Conservation (phyloP, 1,284 basidiomycete species). For the Exobasidium cylindrosporum region DNA sequence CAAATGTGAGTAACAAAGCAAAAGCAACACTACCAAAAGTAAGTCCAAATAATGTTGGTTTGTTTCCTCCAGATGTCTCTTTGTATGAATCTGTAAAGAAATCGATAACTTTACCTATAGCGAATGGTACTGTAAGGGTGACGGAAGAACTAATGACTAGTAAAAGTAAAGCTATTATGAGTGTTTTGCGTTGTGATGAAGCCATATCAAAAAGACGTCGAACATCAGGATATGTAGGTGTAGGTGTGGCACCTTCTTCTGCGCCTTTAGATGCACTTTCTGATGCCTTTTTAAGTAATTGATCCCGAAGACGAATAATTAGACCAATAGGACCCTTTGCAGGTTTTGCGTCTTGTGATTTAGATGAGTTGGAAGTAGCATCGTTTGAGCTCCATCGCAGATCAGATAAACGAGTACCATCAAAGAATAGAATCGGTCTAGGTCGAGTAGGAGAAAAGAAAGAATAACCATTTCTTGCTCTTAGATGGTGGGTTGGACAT, state of each 20-base stretch:
- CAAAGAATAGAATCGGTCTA: conserved; percentile 10
- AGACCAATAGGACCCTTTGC: background rate
- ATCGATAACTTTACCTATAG: conserved; percentile 53
- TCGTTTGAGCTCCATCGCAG: background rate
- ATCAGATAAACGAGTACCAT: conserved; percentile 1
- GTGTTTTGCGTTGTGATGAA: conserved; percentile 40
- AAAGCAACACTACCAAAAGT: conserved; percentile 77
- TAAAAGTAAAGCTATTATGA: conserved; percentile 42
- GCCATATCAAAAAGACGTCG: conserved; percentile 46
- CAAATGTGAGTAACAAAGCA: conserved; percentile 74
- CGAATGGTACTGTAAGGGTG: conserved; percentile 63
- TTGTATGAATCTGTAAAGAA: conserved; percentile 38
- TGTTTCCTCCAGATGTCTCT: conserved; percentile 22
- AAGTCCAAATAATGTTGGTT: conserved; percentile 57
- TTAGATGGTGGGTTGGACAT: background rate
- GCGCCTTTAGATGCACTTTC: conserved; percentile 17
- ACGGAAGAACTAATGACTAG: conserved; percentile 61
- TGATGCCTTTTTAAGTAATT: conserved; percentile 9
- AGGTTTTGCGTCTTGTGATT: background rate
- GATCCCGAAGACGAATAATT: background rate
- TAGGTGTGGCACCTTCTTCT: conserved; percentile 20
- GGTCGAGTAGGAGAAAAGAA: conserved; percentile 4
- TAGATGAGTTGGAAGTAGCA: background rate
- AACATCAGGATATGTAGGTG: conserved; percentile 44
- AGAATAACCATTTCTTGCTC: background rate